These are phyloP conservation scores for Metschnikowia similis DNA, from an alignment of 805 yeast genomes.

Conservation along the genomic window DNA sequence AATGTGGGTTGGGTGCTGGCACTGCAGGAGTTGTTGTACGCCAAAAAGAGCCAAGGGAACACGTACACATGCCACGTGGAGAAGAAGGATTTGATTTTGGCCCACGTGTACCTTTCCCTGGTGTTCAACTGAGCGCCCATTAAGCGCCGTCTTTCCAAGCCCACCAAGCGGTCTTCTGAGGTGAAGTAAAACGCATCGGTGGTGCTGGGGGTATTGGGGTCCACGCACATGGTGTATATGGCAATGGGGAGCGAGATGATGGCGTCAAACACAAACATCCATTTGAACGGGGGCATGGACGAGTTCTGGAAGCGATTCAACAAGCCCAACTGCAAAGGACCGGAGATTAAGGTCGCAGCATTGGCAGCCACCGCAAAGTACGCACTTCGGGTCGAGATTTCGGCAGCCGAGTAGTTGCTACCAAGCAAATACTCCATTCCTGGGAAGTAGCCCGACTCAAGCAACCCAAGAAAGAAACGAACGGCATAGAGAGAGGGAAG, in stretches of 20 bases:
- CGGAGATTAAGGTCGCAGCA: slow-evolving; percentile 28
- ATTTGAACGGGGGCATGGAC: slow-evolving; percentile 26
- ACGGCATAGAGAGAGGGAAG: slow-evolving; percentile 13
- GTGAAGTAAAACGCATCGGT: slow-evolving; percentile 30
- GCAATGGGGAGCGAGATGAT: slow-evolving; percentile 32
- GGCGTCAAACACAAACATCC: slow-evolving; percentile 34
- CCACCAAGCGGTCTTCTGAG: slow-evolving; percentile 32
- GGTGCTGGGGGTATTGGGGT: slow-evolving; percentile 34
- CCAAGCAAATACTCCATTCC: slow-evolving; percentile 51
- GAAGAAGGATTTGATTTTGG: slow-evolving; percentile 39
- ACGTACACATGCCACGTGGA: slow-evolving; percentile 47
- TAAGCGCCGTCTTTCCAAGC: slow-evolving; percentile 39
- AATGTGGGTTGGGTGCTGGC: slow-evolving; percentile 38
- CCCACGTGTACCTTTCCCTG: slow-evolving; percentile 37
- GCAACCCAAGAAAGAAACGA: slow-evolving; percentile 32
- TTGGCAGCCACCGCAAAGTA: slow-evolving; percentile 28
- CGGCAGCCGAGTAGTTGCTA: slow-evolving; percentile 26
- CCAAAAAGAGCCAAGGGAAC: slow-evolving; percentile 39
- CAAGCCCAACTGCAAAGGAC: slow-evolving; percentile 30
- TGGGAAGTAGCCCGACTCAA: slow-evolving; percentile 52
- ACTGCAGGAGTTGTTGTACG: slow-evolving; percentile 35
- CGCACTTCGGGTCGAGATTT: slow-evolving; percentile 27
- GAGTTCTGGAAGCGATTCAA: slow-evolving; percentile 21
- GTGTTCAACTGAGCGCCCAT: slow-evolving; percentile 36
- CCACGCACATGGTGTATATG: slow-evolving; percentile 28